Percentiles rank a stretch among this genome's conserved stretches.
These are phyloP conservation scores for Ambispora gerdemannii DNA, from an alignment of 192 early-diverging fungal genomes.

Conservation along the genomic window DNA sequence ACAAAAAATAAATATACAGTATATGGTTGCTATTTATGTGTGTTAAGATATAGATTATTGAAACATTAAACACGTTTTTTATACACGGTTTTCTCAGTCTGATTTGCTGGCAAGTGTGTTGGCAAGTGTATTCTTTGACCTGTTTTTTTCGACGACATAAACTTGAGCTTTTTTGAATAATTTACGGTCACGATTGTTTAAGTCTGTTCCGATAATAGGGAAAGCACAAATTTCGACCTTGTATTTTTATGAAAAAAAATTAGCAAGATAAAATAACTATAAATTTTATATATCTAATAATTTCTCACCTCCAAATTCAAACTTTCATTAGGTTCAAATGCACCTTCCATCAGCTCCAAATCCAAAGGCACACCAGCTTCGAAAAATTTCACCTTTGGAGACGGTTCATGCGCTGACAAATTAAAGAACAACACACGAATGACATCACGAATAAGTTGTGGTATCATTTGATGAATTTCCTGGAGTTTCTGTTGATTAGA, in stretches of 20 bases:
- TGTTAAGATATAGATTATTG: no score
- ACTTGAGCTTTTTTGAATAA: background rate
- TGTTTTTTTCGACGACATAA: background rate
- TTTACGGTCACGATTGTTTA: background rate
- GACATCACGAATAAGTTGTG: background rate
- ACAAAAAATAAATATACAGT: no score
- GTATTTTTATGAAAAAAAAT: background rate
- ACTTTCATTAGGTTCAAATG: background rate
- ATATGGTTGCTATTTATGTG: no score
- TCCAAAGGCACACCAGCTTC: background rate
- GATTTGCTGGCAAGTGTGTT: no score
- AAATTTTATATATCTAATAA: no score
- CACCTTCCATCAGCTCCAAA: background rate
- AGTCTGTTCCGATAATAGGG: background rate
- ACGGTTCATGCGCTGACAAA: background rate
- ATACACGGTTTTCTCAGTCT: no score
- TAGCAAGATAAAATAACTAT: background rate
- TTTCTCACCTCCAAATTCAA: background rate
- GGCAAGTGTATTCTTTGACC: no score
- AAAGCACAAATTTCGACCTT: constrained; percentile 1
- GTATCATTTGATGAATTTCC: background rate
- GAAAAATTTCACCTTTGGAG: background rate
- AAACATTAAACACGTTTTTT: no score
- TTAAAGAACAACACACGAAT: background rate
- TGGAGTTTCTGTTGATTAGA: background rate